Evolutionary conservation across 2,329 filamentous ascomycete genomes (phyloP).

Genomic region (Clathrospora elynae): DNA sequence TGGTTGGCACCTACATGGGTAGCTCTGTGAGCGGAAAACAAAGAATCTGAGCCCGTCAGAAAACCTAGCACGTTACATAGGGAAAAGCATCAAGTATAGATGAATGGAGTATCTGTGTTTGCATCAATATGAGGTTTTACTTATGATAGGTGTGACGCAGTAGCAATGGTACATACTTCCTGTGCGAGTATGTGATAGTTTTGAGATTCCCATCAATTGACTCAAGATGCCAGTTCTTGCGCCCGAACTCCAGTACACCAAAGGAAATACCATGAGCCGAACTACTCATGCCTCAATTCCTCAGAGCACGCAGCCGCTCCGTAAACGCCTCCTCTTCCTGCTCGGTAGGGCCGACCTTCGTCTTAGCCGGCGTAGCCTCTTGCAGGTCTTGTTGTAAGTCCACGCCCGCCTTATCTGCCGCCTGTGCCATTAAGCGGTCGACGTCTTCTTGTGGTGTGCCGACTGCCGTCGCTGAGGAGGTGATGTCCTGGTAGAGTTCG

Average conservation of each 20-base stretch:
- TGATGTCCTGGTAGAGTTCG: slow-evolving; percentile 84
- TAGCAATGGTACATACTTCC: no score
- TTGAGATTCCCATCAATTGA: no score
- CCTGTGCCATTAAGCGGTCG: slow-evolving; percentile 80
- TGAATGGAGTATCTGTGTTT: no score
- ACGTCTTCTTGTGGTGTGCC: slow-evolving; percentile 82
- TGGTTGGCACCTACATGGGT: no score
- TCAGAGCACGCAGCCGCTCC: slow-evolving; percentile 61
- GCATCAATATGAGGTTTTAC: no score
- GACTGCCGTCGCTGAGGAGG: slow-evolving; percentile 74
- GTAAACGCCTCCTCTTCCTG: slow-evolving; percentile 78
- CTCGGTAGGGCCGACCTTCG: slow-evolving; percentile 69
- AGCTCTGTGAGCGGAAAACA: no score
- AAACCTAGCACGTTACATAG: no score
- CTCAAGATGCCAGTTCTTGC: slow-evolving; percentile 6
- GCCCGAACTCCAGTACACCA: slow-evolving; percentile 11
- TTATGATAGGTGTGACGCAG: no score
- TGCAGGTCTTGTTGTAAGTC: slow-evolving; percentile 78
- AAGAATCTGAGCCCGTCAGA: no score
- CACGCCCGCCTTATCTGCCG: slow-evolving; percentile 86
- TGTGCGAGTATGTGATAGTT: no score
- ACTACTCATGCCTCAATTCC: slow-evolving; percentile 40
- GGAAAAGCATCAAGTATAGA: no score
- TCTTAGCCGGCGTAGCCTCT: slow-evolving; percentile 60
- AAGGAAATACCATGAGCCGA: background rate